Evolutionary conservation across 352 stramenopile species (phyloP).

Genomic region (Hyphochytrium catenoides): DNA sequence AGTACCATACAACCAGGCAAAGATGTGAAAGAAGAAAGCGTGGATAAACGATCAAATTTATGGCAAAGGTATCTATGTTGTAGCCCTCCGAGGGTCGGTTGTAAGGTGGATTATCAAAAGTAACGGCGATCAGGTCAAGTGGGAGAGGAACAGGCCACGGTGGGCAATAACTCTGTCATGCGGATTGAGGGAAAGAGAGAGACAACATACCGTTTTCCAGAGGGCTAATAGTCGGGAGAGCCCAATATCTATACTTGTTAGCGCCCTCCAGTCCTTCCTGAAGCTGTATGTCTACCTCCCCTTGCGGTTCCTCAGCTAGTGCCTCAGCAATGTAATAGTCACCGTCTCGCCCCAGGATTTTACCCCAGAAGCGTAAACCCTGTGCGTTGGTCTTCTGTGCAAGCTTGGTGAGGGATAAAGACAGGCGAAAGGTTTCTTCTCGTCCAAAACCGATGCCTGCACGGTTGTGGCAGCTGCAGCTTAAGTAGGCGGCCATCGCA

Average conservation of each 20-base stretch:
- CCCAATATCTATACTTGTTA: conserved; percentile 75
- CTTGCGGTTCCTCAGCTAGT: conserved; percentile 17
- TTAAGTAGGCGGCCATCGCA: no score
- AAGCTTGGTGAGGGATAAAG: conserved; percentile 27
- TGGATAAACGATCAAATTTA: conserved; percentile 1
- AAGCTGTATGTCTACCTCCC: conserved; percentile 35
- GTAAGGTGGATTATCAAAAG: no score
- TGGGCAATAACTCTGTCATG: no score
- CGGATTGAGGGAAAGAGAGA: conserved; percentile 2
- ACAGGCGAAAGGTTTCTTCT: conserved; percentile 38
- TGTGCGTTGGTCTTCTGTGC: conserved; percentile 23
- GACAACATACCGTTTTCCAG: no score
- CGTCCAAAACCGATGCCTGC: conserved; percentile 39
- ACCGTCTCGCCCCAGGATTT: conserved; percentile 30
- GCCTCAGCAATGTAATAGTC: conserved; percentile 66
- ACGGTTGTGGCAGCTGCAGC: no score
- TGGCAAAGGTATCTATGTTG: conserved; percentile 10
- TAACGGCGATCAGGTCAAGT: no score
- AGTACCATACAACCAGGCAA: no score
- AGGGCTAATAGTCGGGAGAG: no score
- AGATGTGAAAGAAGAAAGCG: background rate
- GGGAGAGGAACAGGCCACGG: no score
- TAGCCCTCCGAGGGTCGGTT: conserved; percentile 58
- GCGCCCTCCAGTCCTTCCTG: conserved; percentile 30
- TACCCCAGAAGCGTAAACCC: conserved; percentile 64